These are phyloP conservation scores for Yamadazyma dendronema DNA, from an alignment of 1,139 yeast genomes.

Conservation along the genomic window DNA sequence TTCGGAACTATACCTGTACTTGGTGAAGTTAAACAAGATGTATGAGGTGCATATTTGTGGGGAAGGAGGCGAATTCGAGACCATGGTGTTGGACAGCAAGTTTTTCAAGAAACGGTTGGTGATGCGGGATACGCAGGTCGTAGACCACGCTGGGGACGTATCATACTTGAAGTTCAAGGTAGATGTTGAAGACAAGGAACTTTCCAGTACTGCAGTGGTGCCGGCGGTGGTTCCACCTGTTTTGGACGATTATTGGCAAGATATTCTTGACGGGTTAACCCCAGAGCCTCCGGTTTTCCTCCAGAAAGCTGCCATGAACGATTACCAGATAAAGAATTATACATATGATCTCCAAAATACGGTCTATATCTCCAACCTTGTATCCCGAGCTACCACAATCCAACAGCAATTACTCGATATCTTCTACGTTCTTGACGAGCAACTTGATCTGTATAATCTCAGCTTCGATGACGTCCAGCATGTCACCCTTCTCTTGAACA, in stretches of 20 bases:
- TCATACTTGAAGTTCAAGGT: slow-evolving; percentile 56
- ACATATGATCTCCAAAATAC: slow-evolving; percentile 14
- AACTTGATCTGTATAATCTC: slow-evolving; percentile 26
- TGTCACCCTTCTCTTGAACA: slow-evolving; percentile 56
- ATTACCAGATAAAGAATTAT: too few relatives aligned
- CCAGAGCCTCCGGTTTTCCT: too few relatives aligned
- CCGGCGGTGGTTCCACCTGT: slow-evolving; percentile 48
- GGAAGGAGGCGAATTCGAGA: slow-evolving; percentile 97
- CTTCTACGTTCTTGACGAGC: slow-evolving; percentile 38
- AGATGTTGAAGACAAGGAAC: slow-evolving; percentile 35
- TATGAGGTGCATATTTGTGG: slow-evolving; percentile 94
- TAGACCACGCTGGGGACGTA: slow-evolving; percentile 56
- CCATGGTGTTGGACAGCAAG: slow-evolving; percentile 87
- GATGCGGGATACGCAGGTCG: slow-evolving; percentile 39
- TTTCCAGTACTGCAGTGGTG: slow-evolving; percentile 23
- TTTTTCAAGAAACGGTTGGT: slow-evolving; percentile 61
- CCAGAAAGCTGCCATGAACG: too few relatives aligned
- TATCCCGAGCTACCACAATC: slow-evolving; percentile 22
- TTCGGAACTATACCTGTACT: slow-evolving; percentile 56
- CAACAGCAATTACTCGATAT: slow-evolving; percentile 49
- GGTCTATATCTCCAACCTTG: slow-evolving; percentile 52
- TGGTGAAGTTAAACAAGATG: slow-evolving; percentile 55
- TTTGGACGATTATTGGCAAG: too few relatives aligned
- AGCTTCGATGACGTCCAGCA: slow-evolving; percentile 48
- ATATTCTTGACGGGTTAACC: too few relatives aligned